Evolutionary conservation across 1,284 basidiomycete genomes (phyloP).

Genomic region (Cystobasidiaceae sp.): DNA sequence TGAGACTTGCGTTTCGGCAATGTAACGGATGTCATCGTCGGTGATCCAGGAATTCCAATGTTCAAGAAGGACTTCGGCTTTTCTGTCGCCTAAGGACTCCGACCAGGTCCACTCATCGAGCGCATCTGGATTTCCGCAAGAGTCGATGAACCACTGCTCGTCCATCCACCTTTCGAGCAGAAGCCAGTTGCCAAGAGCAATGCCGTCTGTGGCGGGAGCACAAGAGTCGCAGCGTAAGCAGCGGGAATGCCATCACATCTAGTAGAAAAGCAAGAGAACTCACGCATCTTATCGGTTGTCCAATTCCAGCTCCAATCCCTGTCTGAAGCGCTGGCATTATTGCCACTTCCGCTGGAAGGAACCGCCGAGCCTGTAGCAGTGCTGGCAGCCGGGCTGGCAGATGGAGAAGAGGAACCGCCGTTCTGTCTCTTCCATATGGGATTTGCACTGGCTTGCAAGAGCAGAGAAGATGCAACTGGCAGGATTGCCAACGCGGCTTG

Average conservation of each 20-base stretch:
- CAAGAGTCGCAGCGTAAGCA: neutral
- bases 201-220: constrained; percentile 1
- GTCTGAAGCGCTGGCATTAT: neutral
- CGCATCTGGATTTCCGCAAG: constrained; percentile 36
- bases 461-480: too few species aligned
- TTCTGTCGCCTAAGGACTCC: constrained; percentile 41
- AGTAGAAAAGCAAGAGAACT: neutral
- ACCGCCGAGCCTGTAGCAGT: neutral
- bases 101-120: constrained; percentile 48
- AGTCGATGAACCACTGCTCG: constrained; percentile 48
- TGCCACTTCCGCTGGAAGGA: neutral
- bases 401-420: neutral
- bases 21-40: constrained; percentile 46
- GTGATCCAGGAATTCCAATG: constrained; percentile 48
- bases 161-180: constrained; percentile 44
- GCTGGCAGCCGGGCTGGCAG: neutral
- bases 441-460: too few species aligned
- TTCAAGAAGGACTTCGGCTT: constrained; percentile 36
- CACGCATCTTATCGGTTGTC: constrained; percentile 26
- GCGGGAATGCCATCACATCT: neutral
- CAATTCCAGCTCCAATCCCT: constrained; percentile 11
- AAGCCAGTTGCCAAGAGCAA: constrained; percentile 25
- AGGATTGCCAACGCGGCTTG: too few species aligned
- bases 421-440: constrained; percentile 11
- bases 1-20: constrained; percentile 37